These are phyloP conservation scores for Rhizopogon roseolus DNA, from an alignment of 768 basidiomycete species.

Conservation along the genomic window DNA sequence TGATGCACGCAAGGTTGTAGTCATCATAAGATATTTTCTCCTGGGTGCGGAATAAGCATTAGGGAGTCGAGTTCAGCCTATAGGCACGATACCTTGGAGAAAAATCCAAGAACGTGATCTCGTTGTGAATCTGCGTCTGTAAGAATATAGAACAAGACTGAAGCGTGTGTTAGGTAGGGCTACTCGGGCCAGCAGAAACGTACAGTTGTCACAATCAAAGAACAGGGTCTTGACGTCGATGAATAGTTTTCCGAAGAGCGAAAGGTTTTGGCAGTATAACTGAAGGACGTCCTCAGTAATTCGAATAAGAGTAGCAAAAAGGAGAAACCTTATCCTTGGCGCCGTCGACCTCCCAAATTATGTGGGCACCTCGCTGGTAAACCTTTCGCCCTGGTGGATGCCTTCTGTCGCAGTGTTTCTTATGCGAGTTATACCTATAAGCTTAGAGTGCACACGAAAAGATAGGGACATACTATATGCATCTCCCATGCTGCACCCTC, in stretches of 20 bases:
- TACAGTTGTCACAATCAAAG: slow-evolving; percentile 86
- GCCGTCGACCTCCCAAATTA: slow-evolving; percentile 96
- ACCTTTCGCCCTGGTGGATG: slow-evolving; percentile 88
- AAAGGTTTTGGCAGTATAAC: slow-evolving; percentile 96
- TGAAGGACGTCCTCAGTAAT: slow-evolving; percentile 25
- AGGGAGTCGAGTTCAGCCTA: background rate
- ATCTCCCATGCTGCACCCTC: slow-evolving; percentile 68
- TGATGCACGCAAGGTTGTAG: slow-evolving; percentile 95
- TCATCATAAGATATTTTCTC: slow-evolving; percentile 96
- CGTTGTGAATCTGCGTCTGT: slow-evolving; percentile 77
- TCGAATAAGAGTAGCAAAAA: background rate
- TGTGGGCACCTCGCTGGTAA: slow-evolving; percentile 84
- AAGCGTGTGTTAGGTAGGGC: background rate
- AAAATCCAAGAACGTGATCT: slow-evolving; percentile 77
- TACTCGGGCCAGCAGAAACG: slow-evolving; percentile 17
- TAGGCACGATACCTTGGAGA: slow-evolving; percentile 48
- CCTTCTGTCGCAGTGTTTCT: slow-evolving; percentile 64
- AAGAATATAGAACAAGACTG: slow-evolving; percentile 86
- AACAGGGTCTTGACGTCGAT: slow-evolving; percentile 97
- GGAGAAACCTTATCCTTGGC: slow-evolving; percentile 68
- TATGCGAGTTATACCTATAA: slow-evolving; percentile 8
- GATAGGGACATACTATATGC: slow-evolving; percentile 45
- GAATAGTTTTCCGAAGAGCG: slow-evolving; percentile 96
- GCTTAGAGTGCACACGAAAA: slow-evolving; percentile 5
- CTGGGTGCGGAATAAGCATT: slow-evolving; percentile 28